Evolutionary conservation across 208 protist species (phyloP).

Genomic region (Trypanosoma platydactyli): DNA sequence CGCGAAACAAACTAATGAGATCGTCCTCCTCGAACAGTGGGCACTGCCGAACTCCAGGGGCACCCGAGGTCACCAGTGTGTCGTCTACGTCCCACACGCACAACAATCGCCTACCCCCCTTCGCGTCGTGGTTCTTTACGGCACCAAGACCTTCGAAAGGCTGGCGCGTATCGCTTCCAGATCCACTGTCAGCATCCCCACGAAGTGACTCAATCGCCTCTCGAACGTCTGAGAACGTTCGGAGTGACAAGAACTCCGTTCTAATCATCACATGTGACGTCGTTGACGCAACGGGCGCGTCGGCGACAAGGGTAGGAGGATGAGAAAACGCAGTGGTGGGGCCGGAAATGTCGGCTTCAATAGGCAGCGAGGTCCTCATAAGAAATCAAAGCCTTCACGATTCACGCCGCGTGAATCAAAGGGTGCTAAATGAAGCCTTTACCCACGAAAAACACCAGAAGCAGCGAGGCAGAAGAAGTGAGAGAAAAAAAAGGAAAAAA

Average conservation of each 20-base stretch:
- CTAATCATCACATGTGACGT: conserved; percentile 4
- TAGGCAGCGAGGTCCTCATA: too few species aligned
- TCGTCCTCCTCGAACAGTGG: conserved; percentile 53
- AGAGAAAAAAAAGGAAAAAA: conserved; percentile 2
- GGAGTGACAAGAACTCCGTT: conserved; percentile 7
- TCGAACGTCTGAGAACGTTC: conserved; percentile 11
- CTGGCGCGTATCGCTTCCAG: not conserved
- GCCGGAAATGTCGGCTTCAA: too few species aligned
- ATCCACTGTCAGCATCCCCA: not conserved
- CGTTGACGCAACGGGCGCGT: not conserved
- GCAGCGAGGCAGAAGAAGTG: too few species aligned
- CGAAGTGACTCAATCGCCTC: not conserved
- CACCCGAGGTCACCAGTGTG: conserved; percentile 68
- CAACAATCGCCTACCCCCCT: conserved; percentile 35
- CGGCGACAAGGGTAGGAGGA: not conserved
- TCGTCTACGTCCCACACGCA: conserved; percentile 89
- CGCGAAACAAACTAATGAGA: conserved; percentile 46
- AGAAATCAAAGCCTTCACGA: too few species aligned
- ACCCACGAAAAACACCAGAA: too few species aligned
- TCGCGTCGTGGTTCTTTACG: not conserved
- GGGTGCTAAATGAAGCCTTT: too few species aligned
- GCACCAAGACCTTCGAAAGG: not conserved
- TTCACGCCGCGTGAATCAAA: too few species aligned
- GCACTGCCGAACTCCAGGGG: conserved; percentile 60
- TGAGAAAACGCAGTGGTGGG: not conserved